Percentiles rank a stretch among this genome's conserved stretches.
phyloP scores from a whole-genome alignment of 1,284 basidiomycete species.

The Rhizoctonia solani region DNA sequence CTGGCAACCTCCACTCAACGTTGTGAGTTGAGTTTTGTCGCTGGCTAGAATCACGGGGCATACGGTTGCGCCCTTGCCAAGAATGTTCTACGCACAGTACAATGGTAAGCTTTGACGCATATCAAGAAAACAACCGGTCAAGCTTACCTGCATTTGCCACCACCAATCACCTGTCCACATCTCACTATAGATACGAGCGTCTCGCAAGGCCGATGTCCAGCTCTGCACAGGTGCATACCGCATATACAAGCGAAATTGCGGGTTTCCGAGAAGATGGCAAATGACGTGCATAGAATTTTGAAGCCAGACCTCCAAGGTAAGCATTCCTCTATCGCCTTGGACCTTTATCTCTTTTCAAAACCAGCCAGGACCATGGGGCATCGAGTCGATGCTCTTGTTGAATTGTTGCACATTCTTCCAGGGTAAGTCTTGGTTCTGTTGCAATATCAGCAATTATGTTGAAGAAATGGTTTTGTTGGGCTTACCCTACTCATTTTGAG shows the following conservation, averaged over 20 bases:
- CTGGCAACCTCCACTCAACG: slow-evolving; percentile 28
- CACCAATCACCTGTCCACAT: slow-evolving; percentile 36
- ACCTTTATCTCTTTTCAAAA: slow-evolving; percentile 40
- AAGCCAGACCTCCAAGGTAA: slow-evolving; percentile 44
- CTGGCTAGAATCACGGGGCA: slow-evolving; percentile 31
- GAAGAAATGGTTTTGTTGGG: slow-evolving; percentile 8
- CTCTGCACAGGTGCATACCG: slow-evolving; percentile 10
- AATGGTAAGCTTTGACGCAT: neutral
- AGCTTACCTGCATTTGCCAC: slow-evolving; percentile 34
- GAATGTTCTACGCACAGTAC: slow-evolving; percentile 11
- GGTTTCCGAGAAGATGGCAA: slow-evolving; percentile 39
- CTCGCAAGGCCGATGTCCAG: neutral
- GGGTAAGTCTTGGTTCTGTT: slow-evolving; percentile 30
- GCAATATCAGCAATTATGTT: neutral
- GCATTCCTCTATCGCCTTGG: slow-evolving; percentile 39
- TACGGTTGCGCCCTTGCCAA: slow-evolving; percentile 32
- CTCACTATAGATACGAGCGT: slow-evolving; percentile 20
- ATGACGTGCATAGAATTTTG: slow-evolving; percentile 45
- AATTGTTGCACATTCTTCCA: slow-evolving; percentile 40
- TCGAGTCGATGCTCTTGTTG: slow-evolving; percentile 38
- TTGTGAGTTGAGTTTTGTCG: slow-evolving; percentile 36
- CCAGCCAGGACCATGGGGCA: slow-evolving; percentile 43
- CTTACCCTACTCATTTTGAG: too few species aligned
- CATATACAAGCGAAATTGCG: slow-evolving; percentile 15
- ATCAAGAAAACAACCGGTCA: neutral